These are phyloP conservation scores for Elongisporangium prolatum DNA, from an alignment of 352 stramenopile species.

Conservation along the genomic window DNA sequence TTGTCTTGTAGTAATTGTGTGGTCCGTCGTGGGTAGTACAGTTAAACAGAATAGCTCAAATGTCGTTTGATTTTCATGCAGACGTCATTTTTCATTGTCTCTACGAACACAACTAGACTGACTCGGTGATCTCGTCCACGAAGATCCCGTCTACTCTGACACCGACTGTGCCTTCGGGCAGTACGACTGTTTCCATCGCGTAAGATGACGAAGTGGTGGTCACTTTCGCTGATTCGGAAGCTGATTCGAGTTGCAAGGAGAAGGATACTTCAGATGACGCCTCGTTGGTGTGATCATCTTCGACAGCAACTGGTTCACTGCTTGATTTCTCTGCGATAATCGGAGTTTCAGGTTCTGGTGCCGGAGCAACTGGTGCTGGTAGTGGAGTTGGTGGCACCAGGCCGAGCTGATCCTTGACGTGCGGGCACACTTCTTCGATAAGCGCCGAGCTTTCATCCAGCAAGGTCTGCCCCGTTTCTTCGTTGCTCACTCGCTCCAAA, in stretches of 20 bases:
- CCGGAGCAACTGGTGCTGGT: slow-evolving; percentile 4
- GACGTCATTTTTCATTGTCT: slow-evolving; percentile 1
- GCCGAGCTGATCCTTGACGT: slow-evolving; percentile 74
- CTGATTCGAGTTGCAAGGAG: background rate
- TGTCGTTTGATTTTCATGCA: background rate
- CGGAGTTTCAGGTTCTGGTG: background rate
- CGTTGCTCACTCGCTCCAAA: slow-evolving; percentile 44
- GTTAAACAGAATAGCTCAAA: background rate
- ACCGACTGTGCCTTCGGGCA: slow-evolving; percentile 27
- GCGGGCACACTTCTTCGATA: slow-evolving; percentile 67
- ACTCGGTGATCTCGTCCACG: slow-evolving; percentile 54
- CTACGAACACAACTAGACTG: slow-evolving; percentile 17
- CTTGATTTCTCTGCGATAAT: background rate
- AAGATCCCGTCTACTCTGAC: slow-evolving; percentile 50
- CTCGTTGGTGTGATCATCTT: background rate
- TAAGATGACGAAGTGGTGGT: background rate
- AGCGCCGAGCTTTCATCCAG: slow-evolving; percentile 68
- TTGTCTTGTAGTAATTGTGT: background rate
- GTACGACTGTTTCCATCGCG: slow-evolving; percentile 27
- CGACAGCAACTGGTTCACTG: background rate
- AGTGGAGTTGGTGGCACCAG: slow-evolving; percentile 29
- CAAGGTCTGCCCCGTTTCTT: slow-evolving; percentile 40
- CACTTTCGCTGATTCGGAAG: background rate
- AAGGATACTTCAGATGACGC: background rate
- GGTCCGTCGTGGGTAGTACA: background rate